Base-by-base conservation (phyloP, 2,329 filamentous ascomycete species). In the Neopestalotiopsis rosae region DNA sequence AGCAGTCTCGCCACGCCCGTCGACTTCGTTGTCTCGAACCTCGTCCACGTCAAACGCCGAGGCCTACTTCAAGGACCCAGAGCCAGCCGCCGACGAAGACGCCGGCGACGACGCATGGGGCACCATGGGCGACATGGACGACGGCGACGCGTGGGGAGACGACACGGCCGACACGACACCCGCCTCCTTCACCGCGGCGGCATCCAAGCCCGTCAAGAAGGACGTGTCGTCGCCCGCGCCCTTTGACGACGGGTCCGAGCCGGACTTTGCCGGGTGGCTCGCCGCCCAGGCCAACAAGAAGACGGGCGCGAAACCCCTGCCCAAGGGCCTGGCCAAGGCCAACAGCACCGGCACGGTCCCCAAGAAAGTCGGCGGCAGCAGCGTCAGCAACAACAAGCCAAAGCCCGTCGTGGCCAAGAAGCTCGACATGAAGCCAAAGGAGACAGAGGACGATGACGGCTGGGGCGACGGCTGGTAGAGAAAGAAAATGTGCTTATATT, bases 241-340 rank as follows among this genome's bases (percentile, higher is more conserved):
- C 0, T 95, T 92, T 72, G 93, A 95, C 69, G 94, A 97, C 74
- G 90, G 92, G 32, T 91, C 91, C 2, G 95, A 99, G 79, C 95
- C 95, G 0, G 96, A 98, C 79, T 98, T 99, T 80, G 95, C 94
- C 5, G 95, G 94, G 5, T 98, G 96, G 95, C 81, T 98, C 28
- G 94, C 94, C 13, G 94, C 95, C 13, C 94, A 98, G 78, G 90
- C 92, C 5, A 87, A 92, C 71, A 98, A 97, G 82, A 86, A 86
- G 12, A 78, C 78, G 1, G 74, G 81, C 1, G 74, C 81, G 1
- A 96, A 93, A 72, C 83, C 91, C 2, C 78, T 98, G 67, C 95
- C 95, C 0, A 99, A 97, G 81, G 95, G 95, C 0, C 79, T 98
- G 32, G 82, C 85, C 1, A 97, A 97, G 80, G 59, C 59, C 12